These are phyloP conservation scores for Trypanosoma avium DNA, from an alignment of 208 protist genomes.

Conservation along the genomic window DNA sequence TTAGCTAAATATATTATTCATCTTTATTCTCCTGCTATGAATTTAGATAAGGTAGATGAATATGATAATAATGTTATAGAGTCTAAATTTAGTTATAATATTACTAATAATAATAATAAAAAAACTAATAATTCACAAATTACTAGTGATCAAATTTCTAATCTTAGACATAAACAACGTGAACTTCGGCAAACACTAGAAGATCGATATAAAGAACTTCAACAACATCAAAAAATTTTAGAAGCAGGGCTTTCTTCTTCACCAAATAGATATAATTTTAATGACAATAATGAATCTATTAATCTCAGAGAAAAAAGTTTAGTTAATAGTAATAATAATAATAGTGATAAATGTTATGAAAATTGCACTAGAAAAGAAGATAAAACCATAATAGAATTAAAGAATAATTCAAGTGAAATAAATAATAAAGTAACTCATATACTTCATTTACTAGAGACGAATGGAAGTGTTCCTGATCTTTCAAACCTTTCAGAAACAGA, in stretches of 20 bases:
- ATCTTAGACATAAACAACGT: conserved; percentile 3
- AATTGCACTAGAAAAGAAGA: neutral
- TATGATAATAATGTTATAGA: neutral
- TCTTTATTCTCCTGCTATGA: conserved; percentile 26
- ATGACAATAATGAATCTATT: neutral
- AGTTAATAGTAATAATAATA: too few species aligned
- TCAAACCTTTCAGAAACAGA: conserved; percentile 14
- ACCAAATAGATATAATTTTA: neutral
- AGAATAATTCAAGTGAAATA: neutral
- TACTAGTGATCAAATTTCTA: neutral
- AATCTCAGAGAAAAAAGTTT: neutral
- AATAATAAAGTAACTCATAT: conserved; percentile 8
- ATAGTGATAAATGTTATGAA: too few species aligned
- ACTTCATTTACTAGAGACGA: conserved; percentile 13
- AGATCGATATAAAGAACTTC: neutral
- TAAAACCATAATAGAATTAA: neutral
- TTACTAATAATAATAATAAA: neutral
- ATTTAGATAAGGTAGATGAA: conserved; percentile 14
- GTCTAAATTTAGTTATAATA: neutral
- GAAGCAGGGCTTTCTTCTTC: conserved; percentile 2
- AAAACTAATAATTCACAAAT: too few species aligned
- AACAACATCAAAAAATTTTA: conserved; percentile 5
- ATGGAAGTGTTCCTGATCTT: conserved; percentile 12
- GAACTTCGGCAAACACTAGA: neutral
- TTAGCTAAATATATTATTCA: conserved; percentile 29